phyloP scores from a whole-genome alignment of 768 basidiomycete genomes.

The Cystofilobasidium macerans region DNA sequence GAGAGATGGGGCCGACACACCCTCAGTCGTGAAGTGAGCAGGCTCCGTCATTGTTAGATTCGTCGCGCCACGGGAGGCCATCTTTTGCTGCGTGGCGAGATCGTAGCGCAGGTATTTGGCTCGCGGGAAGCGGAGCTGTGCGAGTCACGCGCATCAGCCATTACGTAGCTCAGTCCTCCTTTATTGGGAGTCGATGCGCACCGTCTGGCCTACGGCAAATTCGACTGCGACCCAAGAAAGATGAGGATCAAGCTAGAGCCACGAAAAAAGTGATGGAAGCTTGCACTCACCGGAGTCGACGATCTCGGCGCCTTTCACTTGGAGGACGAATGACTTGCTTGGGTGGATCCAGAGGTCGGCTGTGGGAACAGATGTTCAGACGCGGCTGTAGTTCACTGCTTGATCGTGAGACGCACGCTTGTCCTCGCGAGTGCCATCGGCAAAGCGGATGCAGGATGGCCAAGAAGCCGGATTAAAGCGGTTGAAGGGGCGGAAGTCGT shows the following conservation, averaged over 20 bases:
- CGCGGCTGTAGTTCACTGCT: not conserved
- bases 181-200: slow-evolving; percentile 43
- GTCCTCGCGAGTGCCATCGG: slow-evolving; percentile 34
- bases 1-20: slow-evolving; percentile 29
- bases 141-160: no score
- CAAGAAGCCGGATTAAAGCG: slow-evolving; percentile 46
- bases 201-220: slow-evolving; percentile 73
- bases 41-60: slow-evolving; percentile 47
- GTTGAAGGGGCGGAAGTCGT: slow-evolving; percentile 65
- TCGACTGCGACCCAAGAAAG: slow-evolving; percentile 55
- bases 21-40: slow-evolving; percentile 29
- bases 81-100: slow-evolving; percentile 35
- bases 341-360: slow-evolving; percentile 82
- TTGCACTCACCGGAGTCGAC: slow-evolving; percentile 53
- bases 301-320: slow-evolving; percentile 89
- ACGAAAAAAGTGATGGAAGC: not conserved
- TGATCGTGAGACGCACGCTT: slow-evolving; percentile 37
- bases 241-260: not conserved
- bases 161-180: no score
- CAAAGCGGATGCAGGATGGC: slow-evolving; percentile 49
- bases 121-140: slow-evolving; percentile 62
- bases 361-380: not conserved
- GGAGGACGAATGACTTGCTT: slow-evolving; percentile 77
- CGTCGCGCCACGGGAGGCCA: slow-evolving; percentile 6
- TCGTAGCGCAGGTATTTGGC: slow-evolving; percentile 71